phyloP scores from a whole-genome alignment of 1,139 yeast species.

The Pneumocystis wakefieldiae region DNA sequence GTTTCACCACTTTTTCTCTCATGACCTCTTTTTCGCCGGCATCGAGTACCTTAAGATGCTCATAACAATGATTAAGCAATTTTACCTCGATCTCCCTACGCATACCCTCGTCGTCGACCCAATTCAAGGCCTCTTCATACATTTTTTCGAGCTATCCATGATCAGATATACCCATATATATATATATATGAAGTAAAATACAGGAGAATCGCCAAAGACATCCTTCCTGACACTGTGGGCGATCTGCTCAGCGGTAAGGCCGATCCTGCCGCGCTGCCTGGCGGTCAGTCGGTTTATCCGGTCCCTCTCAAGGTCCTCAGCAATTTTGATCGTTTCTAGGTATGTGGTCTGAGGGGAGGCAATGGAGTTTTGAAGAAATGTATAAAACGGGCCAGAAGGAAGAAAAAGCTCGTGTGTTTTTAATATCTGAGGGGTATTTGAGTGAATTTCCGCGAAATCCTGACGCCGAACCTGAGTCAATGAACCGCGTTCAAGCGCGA shows the following conservation, averaged over 20 bases:
- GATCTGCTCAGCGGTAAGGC: constrained; percentile 14
- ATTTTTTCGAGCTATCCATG: constrained; percentile 31
- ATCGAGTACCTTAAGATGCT: constrained; percentile 37
- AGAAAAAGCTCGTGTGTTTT: constrained; percentile 38
- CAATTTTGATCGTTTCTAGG: constrained; percentile 34
- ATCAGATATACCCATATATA: not conserved
- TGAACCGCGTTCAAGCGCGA: constrained; percentile 22
- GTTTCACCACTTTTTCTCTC: constrained; percentile 34
- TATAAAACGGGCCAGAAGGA: constrained; percentile 52
- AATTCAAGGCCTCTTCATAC: constrained; percentile 43
- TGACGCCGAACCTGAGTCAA: constrained; percentile 15
- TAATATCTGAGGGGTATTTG: constrained; percentile 21
- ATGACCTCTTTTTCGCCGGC: constrained; percentile 26
- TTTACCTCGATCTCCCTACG: constrained; percentile 49
- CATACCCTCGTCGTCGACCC: constrained; percentile 45
- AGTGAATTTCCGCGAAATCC: not conserved
- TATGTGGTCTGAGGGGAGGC: constrained; percentile 40
- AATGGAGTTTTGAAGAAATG: constrained; percentile 37
- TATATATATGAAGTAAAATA: not conserved
- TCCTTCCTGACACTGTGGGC: constrained; percentile 37
- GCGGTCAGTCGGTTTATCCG: constrained; percentile 20
- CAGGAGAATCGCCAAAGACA: constrained; percentile 10
- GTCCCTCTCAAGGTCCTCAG: constrained; percentile 31
- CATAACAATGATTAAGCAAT: constrained; percentile 42
- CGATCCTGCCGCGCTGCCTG: constrained; percentile 19